Conservation (phyloP, 2,329 filamentous ascomycete species). For the Phaeosphaeriaceae sp. region DNA sequence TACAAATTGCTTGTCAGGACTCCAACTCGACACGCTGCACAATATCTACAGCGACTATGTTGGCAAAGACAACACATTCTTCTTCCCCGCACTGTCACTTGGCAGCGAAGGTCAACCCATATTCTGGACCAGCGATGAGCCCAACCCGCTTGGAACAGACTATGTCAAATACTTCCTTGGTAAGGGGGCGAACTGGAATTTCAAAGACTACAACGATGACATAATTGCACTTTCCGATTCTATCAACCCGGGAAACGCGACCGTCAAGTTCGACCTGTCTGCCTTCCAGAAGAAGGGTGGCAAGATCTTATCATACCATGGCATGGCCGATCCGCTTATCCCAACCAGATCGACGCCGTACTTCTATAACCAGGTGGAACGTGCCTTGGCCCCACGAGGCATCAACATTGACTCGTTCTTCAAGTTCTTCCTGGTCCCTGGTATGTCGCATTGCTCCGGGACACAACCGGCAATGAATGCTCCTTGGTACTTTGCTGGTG, state of each 20-base stretch:
- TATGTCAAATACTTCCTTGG: conserved; percentile 54
- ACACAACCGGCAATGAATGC: conserved; percentile 46
- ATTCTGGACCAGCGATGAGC: conserved; percentile 46
- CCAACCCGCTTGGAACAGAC: conserved; percentile 47
- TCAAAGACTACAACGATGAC: conserved; percentile 47
- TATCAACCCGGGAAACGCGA: conserved; percentile 57
- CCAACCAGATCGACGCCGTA: conserved; percentile 59
- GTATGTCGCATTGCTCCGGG: conserved; percentile 53
- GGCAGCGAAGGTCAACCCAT: conserved; percentile 49
- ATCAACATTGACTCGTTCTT: conserved; percentile 50
- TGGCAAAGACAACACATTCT: conserved; percentile 50
- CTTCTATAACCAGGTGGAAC: conserved; percentile 57
- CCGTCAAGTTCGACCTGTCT: conserved; percentile 57
- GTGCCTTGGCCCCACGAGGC: conserved; percentile 42
- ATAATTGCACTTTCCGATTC: conserved; percentile 49
- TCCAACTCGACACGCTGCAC: conserved; percentile 52
- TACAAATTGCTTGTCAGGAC: conserved; percentile 51
- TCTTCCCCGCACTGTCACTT: conserved; percentile 49
- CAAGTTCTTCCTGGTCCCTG: conserved; percentile 53
- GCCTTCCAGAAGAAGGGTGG: conserved; percentile 52
- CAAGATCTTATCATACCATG: conserved; percentile 53
- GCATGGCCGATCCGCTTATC: conserved; percentile 56
- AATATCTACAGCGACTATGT: conserved; percentile 53
- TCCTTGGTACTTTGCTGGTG: conserved; percentile 55
- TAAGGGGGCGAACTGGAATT: conserved; percentile 48